Evolutionary conservation across 768 basidiomycete genomes (phyloP).

Genomic region (Leucosporidium yakuticum): DNA sequence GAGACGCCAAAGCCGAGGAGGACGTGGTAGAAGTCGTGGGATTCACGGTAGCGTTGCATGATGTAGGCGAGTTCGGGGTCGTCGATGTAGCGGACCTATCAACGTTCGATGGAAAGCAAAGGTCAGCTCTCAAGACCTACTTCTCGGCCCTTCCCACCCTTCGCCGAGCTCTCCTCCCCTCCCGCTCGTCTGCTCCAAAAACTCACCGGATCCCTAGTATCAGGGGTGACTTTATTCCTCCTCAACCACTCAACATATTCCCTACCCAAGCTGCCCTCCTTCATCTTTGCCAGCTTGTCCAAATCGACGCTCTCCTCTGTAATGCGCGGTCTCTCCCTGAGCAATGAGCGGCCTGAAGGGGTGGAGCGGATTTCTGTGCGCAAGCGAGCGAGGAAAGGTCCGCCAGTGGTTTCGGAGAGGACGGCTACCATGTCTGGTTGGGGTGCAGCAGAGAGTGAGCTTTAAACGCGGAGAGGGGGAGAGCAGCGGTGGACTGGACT

Average conservation of each 20-base stretch:
- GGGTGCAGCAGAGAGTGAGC: too few species aligned
- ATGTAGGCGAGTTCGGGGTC: constrained; percentile 96
- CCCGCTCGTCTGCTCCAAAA: too few species aligned
- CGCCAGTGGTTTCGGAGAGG: constrained; percentile 84
- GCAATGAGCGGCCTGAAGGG: constrained; percentile 73
- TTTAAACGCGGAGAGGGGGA: too few species aligned
- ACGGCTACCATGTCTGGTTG: constrained; percentile 88
- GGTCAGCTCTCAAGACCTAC: background rate
- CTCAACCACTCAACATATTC: constrained; percentile 87
- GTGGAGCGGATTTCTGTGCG: constrained; percentile 71
- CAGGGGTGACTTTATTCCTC: constrained; percentile 80
- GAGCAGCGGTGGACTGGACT: too few species aligned
- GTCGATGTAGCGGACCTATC: constrained; percentile 86
- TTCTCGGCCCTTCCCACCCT: background rate
- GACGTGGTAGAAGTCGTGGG: constrained; percentile 95
- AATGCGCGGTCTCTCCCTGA: constrained; percentile 76
- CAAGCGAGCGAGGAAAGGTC: constrained; percentile 60
- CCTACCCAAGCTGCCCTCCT: constrained; percentile 74
- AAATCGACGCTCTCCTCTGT: constrained; percentile 71
- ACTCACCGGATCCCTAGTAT: constrained; percentile 81
- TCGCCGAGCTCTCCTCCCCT: background rate
- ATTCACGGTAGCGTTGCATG: constrained; percentile 96
- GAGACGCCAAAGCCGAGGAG: constrained; percentile 81
- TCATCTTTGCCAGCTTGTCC: constrained; percentile 57
- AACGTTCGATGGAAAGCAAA: background rate